Percentiles rank a stretch among this genome's conserved stretches.
Evolutionary conservation across 2,329 filamentous ascomycete species (phyloP).

Genomic region (Pseudodiploospora longispora): DNA sequence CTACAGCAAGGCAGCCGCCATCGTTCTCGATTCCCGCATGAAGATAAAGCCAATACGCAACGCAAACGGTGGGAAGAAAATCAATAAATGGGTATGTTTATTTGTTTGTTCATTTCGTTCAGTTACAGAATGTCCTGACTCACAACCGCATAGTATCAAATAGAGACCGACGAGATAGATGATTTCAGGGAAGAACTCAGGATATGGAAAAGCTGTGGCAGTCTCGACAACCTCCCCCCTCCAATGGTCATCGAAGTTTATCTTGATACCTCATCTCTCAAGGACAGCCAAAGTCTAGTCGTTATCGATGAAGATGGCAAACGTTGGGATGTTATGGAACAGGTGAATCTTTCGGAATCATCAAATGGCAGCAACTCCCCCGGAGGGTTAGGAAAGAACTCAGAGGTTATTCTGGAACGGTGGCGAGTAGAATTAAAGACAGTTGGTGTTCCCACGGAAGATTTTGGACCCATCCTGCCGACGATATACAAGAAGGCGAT

Average conservation of each 20-base stretch:
- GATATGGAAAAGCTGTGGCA: conserved; percentile 74
- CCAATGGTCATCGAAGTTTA: conserved; percentile 87
- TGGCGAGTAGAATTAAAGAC: conserved; percentile 78
- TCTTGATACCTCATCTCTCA: conserved; percentile 70
- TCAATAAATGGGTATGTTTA: conserved; percentile 75
- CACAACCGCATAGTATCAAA: conserved; percentile 64
- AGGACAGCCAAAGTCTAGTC: conserved; percentile 78
- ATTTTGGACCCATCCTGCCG: conserved; percentile 60
- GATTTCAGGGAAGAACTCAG: conserved; percentile 73
- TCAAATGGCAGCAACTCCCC: conserved; percentile 40
- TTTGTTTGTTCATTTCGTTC: conserved; percentile 10
- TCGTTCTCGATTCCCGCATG: conserved; percentile 75
- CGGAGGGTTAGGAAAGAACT: conserved; percentile 38
- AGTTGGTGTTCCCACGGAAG: conserved; percentile 41
- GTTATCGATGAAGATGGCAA: conserved; percentile 83
- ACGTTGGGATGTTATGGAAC: conserved; percentile 84
- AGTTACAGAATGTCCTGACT: not conserved
- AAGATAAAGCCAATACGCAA: conserved; percentile 48
- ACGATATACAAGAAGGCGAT: conserved; percentile 97
- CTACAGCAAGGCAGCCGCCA: conserved; percentile 76
- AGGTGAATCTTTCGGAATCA: conserved; percentile 57
- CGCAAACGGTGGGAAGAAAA: conserved; percentile 42
- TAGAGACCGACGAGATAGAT: conserved; percentile 88
- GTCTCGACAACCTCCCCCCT: conserved; percentile 67
- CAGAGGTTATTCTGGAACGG: conserved; percentile 79